Conservation (phyloP, 202 grass and related monocot species). For the Schoenoplectus triqueter region DNA sequence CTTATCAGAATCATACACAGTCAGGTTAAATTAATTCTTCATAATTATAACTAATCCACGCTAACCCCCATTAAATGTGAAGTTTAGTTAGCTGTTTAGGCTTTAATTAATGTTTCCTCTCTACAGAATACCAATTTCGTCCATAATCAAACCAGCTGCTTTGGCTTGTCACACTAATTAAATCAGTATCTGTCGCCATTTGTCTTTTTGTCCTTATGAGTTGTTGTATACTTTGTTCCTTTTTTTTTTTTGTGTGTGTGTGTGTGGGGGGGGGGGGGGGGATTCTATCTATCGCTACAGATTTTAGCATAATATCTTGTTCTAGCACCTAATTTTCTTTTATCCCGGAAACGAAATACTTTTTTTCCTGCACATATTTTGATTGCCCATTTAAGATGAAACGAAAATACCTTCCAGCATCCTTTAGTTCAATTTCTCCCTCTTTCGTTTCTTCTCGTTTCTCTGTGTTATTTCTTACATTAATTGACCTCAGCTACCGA, state of each 20-base stretch:
- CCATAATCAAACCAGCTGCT: neutral
- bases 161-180: neutral
- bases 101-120: neutral
- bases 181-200: neutral
- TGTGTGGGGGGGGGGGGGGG: no score
- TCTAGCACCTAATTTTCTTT: neutral
- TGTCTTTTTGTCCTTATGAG: neutral
- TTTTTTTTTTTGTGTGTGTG: neutral
- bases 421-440: neutral
- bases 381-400: neutral
- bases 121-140: constrained; percentile 13
- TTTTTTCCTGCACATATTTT: constrained; percentile 15
- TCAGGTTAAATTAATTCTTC: constrained; percentile 14
- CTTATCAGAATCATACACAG: constrained; percentile 20
- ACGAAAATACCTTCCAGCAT: neutral
- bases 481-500: neutral
- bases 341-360: no score
- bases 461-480: constrained; percentile 16
- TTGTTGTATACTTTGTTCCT: neutral
- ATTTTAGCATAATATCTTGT: neutral
- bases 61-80: neutral
- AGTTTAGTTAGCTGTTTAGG: constrained; percentile 6
- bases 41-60: neutral
- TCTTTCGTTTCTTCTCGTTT: neutral
- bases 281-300: neutral